Evolutionary conservation across 1,139 yeast genomes (phyloP).

Genomic region (Sugiyamaella castrensis): DNA sequence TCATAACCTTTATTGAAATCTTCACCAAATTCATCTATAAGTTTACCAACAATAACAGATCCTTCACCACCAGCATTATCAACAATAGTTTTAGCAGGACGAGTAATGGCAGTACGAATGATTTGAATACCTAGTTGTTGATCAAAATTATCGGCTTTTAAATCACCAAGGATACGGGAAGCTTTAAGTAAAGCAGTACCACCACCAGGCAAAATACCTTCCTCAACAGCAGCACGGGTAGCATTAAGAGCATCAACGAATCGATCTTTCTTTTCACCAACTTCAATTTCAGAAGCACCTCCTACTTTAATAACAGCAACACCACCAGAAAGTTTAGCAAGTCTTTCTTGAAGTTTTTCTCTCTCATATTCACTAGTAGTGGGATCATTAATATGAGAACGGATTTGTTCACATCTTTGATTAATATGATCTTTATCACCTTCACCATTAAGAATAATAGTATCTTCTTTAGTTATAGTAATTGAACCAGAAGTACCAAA

Average conservation of each 20-base stretch:
- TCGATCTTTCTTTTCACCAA: slow-evolving; percentile 99
- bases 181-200: slow-evolving; percentile 99
- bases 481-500: slow-evolving; percentile 93
- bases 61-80: slow-evolving; percentile 99
- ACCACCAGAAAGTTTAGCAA: slow-evolving; percentile 98
- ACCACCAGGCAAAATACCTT: slow-evolving; percentile 99
- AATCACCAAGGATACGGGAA: slow-evolving; percentile 70
- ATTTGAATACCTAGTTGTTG: slow-evolving; percentile 97
- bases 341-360: slow-evolving; percentile 97
- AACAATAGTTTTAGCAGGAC: slow-evolving; percentile 95
- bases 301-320: slow-evolving; percentile 99
- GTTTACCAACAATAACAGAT: slow-evolving; percentile 94
- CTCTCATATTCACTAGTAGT: slow-evolving; percentile 90
- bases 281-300: slow-evolving; percentile 97
- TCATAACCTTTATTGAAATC: slow-evolving; percentile 93
- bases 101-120: slow-evolving; percentile 91
- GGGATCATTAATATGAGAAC: slow-evolving; percentile 68
- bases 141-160: slow-evolving; percentile 89
- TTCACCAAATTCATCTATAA: slow-evolving; percentile 73
- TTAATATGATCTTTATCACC: slow-evolving; percentile 86
- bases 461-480: slow-evolving; percentile 95
- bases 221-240: slow-evolving; percentile 99
- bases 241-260: slow-evolving; percentile 99
- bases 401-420: slow-evolving; percentile 95
- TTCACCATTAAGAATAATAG: slow-evolving; percentile 93